Conservation (phyloP, 1,284 basidiomycete genomes). For the Pascua sp. region DNA sequence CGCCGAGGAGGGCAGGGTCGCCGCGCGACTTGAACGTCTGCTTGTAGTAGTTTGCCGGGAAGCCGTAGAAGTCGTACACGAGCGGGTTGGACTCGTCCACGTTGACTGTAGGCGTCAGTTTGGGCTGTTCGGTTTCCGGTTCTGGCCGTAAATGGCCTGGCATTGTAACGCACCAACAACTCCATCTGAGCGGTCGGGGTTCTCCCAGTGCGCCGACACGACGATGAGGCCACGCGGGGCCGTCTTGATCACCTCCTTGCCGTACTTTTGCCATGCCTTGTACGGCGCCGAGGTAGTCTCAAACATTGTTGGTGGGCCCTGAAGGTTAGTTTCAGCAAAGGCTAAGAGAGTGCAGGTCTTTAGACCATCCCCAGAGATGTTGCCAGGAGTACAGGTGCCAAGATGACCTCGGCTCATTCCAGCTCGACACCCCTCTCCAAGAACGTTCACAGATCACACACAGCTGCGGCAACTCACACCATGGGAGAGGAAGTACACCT, state of each 20-base stretch:
- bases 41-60: conserved; percentile 50
- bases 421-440: too few relatives aligned
- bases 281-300: conserved; percentile 44
- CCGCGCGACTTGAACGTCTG: conserved; percentile 39
- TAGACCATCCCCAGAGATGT: background rate
- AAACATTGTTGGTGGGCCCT: conserved; percentile 52
- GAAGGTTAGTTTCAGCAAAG: background rate
- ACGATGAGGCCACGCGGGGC: conserved; percentile 49
- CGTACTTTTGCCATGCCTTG: conserved; percentile 48
- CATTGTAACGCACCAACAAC: conserved; percentile 30
- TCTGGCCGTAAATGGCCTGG: background rate
- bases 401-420: too few relatives aligned
- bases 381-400: too few relatives aligned
- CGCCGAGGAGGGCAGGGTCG: conserved; percentile 28
- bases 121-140: too few relatives aligned
- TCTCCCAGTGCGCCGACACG: conserved; percentile 54
- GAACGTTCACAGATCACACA: too few relatives aligned
- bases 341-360: background rate
- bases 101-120: conserved; percentile 34
- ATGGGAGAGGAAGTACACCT: conserved; percentile 46
- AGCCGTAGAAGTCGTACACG: conserved; percentile 53
- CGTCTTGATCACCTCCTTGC: conserved; percentile 30
- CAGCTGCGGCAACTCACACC: conserved; percentile 25
- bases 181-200: conserved; percentile 14
- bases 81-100: conserved; percentile 44